These are phyloP conservation scores for Blepharisma stoltei DNA, from an alignment of 73 alveolate genomes.

Conservation along the genomic window DNA sequence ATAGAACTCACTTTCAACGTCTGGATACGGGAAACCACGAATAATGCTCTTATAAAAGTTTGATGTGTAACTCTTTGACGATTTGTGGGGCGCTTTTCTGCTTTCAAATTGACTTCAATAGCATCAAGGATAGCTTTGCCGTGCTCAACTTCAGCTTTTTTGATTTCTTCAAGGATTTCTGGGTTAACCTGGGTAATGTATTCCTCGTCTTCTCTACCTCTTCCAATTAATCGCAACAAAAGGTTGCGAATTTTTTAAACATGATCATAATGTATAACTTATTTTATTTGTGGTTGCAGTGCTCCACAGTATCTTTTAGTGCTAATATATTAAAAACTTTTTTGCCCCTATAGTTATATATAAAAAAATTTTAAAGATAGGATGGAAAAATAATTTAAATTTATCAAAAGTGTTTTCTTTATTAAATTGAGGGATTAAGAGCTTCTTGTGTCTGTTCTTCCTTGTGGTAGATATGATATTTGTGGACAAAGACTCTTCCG, in stretches of 20 bases:
- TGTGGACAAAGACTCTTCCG: conserved; percentile 29
- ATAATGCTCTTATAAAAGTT: conserved; percentile 8
- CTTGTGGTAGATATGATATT: background rate
- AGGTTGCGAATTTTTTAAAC: too few relatives aligned
- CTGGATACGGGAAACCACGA: conserved; percentile 7
- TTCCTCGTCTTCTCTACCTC: background rate
- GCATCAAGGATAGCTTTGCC: conserved; percentile 15
- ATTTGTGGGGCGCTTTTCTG: background rate
- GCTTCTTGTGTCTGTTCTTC: background rate
- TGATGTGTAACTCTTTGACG: conserved; percentile 17
- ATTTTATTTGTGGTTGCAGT: too few relatives aligned
- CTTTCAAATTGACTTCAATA: conserved; percentile 2
- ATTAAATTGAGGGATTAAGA: too few relatives aligned
- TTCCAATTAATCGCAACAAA: too few relatives aligned
- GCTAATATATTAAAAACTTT: too few relatives aligned
- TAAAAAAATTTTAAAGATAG: too few relatives aligned
- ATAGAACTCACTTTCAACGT: background rate
- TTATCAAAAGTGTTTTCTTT: too few relatives aligned
- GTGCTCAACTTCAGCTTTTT: background rate
- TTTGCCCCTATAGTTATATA: too few relatives aligned
- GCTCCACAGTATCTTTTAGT: too few relatives aligned
- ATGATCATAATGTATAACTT: too few relatives aligned
- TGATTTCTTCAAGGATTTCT: background rate
- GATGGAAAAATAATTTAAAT: too few relatives aligned
- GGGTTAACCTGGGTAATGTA: background rate